Conservation (phyloP, 2,329 filamentous ascomycete genomes). For the Diaporthe sp. region DNA sequence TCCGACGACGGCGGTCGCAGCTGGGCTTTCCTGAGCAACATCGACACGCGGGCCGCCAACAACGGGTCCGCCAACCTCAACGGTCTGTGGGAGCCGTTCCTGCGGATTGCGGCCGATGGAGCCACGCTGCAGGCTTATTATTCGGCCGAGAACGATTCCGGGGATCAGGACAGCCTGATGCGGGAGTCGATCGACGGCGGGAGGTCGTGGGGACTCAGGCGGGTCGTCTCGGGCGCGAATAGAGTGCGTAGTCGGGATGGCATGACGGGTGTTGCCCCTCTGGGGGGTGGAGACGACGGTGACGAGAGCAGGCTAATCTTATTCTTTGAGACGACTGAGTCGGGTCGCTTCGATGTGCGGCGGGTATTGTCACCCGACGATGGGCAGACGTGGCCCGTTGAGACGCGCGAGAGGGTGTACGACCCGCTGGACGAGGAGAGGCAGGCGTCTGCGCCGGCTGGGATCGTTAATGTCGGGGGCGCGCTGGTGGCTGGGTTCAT, state of each 20-base stretch:
- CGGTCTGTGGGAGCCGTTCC: slow-evolving; percentile 62
- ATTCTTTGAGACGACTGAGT: slow-evolving; percentile 58
- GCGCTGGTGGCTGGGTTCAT: slow-evolving; percentile 59
- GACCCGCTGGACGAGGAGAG: slow-evolving; percentile 46
- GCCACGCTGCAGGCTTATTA: slow-evolving; percentile 58
- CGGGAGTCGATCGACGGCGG: slow-evolving; percentile 56
- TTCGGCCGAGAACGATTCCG: slow-evolving; percentile 54
- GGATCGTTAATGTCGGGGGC: slow-evolving; percentile 56
- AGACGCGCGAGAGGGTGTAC: slow-evolving; percentile 53
- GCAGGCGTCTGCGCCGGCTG: slow-evolving; percentile 56
- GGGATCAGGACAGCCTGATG: slow-evolving; percentile 59
- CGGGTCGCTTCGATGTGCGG: slow-evolving; percentile 52
- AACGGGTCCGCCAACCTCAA: slow-evolving; percentile 43
- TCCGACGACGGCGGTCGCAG: slow-evolving; percentile 56
- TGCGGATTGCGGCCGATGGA: slow-evolving; percentile 54
- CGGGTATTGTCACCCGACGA: slow-evolving; percentile 56
- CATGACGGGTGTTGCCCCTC: slow-evolving; percentile 57
- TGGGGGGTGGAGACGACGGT: slow-evolving; percentile 38
- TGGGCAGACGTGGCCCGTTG: slow-evolving; percentile 55
- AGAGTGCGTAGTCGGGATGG: slow-evolving; percentile 55
- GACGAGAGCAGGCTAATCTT: slow-evolving; percentile 52
- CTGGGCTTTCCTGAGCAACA: slow-evolving; percentile 52
- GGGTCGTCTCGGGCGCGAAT: slow-evolving; percentile 53
- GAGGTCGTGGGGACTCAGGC: slow-evolving; percentile 51
- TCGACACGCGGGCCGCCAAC: slow-evolving; percentile 45